Evolutionary conservation across 163 green algal genomes (phyloP).

Genomic region (Scenedesmus sp.): DNA sequence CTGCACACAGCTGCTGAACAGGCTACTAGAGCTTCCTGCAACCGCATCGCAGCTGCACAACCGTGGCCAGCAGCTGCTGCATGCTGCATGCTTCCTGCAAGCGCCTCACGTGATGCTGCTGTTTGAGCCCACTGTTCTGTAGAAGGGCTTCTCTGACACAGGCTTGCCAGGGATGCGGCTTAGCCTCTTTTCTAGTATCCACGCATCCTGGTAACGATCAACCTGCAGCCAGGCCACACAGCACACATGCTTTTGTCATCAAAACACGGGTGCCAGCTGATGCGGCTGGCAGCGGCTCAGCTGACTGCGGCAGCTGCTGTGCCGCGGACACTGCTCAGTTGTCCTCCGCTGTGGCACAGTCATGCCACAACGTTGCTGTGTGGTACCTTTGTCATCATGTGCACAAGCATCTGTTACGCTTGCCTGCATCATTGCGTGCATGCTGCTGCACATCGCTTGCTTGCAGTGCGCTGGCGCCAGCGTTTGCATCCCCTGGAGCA

Average conservation of each 20-base stretch:
- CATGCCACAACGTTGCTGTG: too few species aligned
- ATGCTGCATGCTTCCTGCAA: not conserved
- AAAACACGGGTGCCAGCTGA: not conserved
- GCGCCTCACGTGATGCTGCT: slow-evolving; percentile 26
- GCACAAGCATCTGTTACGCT: too few species aligned
- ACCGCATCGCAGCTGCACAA: not conserved
- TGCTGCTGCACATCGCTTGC: too few species aligned
- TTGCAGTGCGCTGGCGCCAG: too few species aligned
- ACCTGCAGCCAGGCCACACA: slow-evolving; percentile 26
- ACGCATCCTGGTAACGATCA: slow-evolving; percentile 44
- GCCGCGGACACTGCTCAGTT: too few species aligned
- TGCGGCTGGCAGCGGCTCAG: too few species aligned
- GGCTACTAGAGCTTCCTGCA: not conserved
- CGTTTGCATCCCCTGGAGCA: too few species aligned
- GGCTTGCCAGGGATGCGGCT: slow-evolving; percentile 14
- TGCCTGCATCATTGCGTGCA: too few species aligned
- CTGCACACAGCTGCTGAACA: not conserved
- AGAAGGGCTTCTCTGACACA: slow-evolving; percentile 43
- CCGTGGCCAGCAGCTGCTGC: not conserved
- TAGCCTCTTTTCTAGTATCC: slow-evolving; percentile 49
- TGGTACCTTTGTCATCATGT: too few species aligned
- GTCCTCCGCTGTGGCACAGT: too few species aligned
- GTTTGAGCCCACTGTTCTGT: slow-evolving; percentile 13
- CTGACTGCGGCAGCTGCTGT: too few species aligned
- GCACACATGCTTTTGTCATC: not conserved